Evolutionary conservation across 2,329 filamentous ascomycete species (phyloP).

Genomic region (Kalmusia sp.): DNA sequence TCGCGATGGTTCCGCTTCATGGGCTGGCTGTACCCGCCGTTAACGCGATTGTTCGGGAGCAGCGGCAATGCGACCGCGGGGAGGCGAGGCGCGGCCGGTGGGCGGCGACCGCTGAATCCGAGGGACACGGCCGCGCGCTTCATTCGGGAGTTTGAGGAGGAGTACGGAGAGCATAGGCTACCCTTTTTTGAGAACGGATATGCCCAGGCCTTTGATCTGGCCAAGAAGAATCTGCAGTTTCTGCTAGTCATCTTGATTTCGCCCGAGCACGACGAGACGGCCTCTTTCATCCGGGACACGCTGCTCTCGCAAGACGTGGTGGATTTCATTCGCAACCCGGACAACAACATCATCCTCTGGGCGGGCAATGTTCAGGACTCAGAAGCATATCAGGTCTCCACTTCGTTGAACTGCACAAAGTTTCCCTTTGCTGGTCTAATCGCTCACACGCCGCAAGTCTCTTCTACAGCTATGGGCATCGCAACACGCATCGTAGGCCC

Average conservation of each 20-base stretch:
- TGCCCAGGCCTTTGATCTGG: slow-evolving; percentile 86
- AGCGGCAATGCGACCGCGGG: slow-evolving; percentile 52
- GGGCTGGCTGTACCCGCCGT: slow-evolving; percentile 79
- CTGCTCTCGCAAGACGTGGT: slow-evolving; percentile 78
- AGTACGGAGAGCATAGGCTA: slow-evolving; percentile 76
- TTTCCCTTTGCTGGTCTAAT: slow-evolving; percentile 90
- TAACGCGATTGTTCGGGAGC: slow-evolving; percentile 69
- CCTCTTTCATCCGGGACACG: slow-evolving; percentile 80
- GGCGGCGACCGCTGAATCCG: slow-evolving; percentile 78
- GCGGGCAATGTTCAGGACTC: slow-evolving; percentile 91
- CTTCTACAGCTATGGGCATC: slow-evolving; percentile 88
- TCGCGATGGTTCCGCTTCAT: slow-evolving; percentile 75
- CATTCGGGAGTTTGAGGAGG: slow-evolving; percentile 92
- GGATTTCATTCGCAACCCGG: slow-evolving; percentile 74
- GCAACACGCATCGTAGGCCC: slow-evolving; percentile 79
- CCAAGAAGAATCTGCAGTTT: slow-evolving; percentile 91
- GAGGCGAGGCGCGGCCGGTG: slow-evolving; percentile 64
- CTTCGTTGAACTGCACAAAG: slow-evolving; percentile 85
- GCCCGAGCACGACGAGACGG: slow-evolving; percentile 93
- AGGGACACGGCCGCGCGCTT: slow-evolving; percentile 89
- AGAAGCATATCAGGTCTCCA: slow-evolving; percentile 92
- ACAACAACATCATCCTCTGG: slow-evolving; percentile 87
- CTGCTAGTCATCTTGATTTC: slow-evolving; percentile 87
- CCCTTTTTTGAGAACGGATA: slow-evolving; percentile 89
- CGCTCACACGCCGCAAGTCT: slow-evolving; percentile 84